Evolutionary conservation across 2,329 filamentous ascomycete genomes (phyloP), one percentile per base, ranked within the genome.

Genomic region (Chaetomiaceae sp.): DNA sequence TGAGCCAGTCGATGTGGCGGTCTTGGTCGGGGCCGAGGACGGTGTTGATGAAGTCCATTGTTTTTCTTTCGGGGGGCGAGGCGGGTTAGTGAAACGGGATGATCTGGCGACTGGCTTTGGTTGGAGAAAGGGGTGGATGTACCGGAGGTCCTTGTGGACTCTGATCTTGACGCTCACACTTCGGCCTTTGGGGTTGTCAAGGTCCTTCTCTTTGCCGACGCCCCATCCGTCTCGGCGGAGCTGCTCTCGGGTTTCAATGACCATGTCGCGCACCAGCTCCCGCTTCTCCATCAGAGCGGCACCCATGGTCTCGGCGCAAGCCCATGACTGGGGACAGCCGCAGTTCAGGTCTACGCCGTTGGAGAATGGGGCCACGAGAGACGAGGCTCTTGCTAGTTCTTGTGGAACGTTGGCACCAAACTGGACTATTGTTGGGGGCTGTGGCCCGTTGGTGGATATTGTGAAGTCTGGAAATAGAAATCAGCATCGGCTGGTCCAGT

Each of bases 311-410:
- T 84, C 81, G 37, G 82, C 78, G 60, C 85, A 85, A 0, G 85
- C 84, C 85, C 85, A 87, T 5, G 78, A 79, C 66, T 88, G 85
- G 7, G 85, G 85, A 61, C 85, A 88, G 10, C 85, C 85, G 65
- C 85, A 88, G 68, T 87, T 87, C 35, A 87, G 71, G 60, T 87
- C 82, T 3, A 87, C 76, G 55, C 85, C 85, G 59, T 76, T 77
- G 46, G 80, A 78, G 62, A 71, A 80, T 2, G 83, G 83, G 0
- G 75, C 78, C 2, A 81, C 79, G 42, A 87, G 74, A 19, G 76
- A 72, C 0, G 83, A 76, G 10, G 84, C 82, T 25, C 83, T 75
- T 13, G 79, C 73, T 39, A 87, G 73, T 63, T 88, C 85, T 3
- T 73, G 61, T 6, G 83, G 75, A 4, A 73, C 74, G 59, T 80